These are phyloP conservation scores for Hanseniaspora gamundiae DNA, from an alignment of 1,139 yeast genomes.

Conservation along the genomic window DNA sequence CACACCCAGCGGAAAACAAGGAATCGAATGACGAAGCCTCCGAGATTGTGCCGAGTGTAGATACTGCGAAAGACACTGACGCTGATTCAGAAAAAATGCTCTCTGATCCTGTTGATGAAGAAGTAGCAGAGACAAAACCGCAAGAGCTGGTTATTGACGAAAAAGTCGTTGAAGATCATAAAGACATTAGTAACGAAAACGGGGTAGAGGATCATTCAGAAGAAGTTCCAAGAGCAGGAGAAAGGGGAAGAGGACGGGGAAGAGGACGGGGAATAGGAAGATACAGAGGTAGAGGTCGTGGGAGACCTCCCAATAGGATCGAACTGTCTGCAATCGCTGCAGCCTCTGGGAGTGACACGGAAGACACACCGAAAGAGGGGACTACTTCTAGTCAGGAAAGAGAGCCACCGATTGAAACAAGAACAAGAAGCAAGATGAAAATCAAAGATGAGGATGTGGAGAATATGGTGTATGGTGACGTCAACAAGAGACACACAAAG, in stretches of 20 bases:
- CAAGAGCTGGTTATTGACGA: too few species aligned
- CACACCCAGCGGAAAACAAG: too few species aligned
- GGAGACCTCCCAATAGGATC: conserved; percentile 5
- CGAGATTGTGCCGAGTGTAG: background rate
- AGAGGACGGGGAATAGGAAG: conserved; percentile 9
- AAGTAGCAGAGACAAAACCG: too few species aligned
- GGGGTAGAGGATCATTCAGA: background rate
- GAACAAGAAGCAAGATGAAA: conserved; percentile 10
- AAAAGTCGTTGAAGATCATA: background rate
- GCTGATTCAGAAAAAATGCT: too few species aligned
- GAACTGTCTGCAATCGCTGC: conserved; percentile 9
- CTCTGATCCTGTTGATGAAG: too few species aligned
- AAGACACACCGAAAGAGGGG: conserved; percentile 10
- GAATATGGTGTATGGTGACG: conserved; percentile 5
- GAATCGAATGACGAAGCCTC: too few species aligned
- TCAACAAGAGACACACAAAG: conserved; percentile 7
- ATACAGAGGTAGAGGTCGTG: conserved; percentile 7
- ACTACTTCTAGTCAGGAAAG: conserved; percentile 1
- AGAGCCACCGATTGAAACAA: conserved; percentile 8
- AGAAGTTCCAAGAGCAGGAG: background rate
- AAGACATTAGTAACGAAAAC: background rate
- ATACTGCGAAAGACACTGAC: background rate
- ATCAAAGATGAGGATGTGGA: conserved; percentile 9
- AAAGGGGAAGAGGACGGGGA: conserved; percentile 9
- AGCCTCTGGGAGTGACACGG: conserved; percentile 2